Conservation (phyloP, 768 basidiomycete species). For the Russula sp. region DNA sequence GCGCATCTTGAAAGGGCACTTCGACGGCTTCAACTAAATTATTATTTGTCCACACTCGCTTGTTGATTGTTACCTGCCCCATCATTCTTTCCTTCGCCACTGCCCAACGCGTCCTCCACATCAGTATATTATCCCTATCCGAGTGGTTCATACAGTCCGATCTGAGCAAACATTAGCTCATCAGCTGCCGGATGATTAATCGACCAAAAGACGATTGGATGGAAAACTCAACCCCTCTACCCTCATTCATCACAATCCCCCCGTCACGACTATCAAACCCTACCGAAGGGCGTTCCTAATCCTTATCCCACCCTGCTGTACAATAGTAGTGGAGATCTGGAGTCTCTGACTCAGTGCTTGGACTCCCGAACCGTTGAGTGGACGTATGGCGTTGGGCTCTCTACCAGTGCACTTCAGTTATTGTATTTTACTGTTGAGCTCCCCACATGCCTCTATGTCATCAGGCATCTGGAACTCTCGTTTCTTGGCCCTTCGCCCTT, state of each 20-base stretch:
- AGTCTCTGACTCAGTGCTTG: neutral
- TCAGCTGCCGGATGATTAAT: slow-evolving; percentile 5
- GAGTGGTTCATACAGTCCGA: neutral
- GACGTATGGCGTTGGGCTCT: neutral
- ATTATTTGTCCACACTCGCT: neutral
- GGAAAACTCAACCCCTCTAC: neutral
- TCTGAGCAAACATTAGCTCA: neutral
- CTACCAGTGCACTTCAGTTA: neutral
- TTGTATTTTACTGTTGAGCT: neutral
- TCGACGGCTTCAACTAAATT: slow-evolving; percentile 74
- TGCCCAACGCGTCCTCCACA: neutral
- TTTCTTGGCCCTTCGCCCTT: neutral
- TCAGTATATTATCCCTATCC: neutral
- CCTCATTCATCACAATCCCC: neutral
- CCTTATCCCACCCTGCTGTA: neutral
- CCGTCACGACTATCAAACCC: neutral
- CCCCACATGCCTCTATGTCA: neutral
- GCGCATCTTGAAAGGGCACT: slow-evolving; percentile 85
- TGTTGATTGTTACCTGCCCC: neutral
- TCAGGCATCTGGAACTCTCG: neutral
- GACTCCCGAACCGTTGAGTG: neutral
- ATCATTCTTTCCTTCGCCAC: neutral
- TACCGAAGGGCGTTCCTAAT: neutral
- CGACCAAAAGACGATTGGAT: slow-evolving; percentile 10
- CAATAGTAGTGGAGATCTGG: neutral